Evolutionary conservation across 1,284 basidiomycete species (phyloP).

Genomic region (Malassezia globosa): DNA sequence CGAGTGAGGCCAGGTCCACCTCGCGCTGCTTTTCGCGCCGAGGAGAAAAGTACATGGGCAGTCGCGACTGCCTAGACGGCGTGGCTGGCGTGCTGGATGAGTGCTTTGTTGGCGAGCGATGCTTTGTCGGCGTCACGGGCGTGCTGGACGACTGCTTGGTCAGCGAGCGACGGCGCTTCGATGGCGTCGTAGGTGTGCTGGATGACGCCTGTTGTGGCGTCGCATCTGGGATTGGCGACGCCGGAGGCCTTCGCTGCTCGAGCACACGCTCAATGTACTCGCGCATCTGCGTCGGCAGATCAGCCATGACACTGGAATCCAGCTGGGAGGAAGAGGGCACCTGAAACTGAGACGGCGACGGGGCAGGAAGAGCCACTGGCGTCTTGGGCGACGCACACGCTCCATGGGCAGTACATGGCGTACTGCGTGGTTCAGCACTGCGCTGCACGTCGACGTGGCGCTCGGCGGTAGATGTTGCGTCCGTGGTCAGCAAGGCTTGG

Average conservation of each 20-base stretch:
- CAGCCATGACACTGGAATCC: conserved; percentile 24
- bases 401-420: too few species aligned
- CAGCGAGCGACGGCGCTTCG: background rate
- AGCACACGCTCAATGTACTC: conserved; percentile 21
- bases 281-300: conserved; percentile 26
- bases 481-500: background rate
- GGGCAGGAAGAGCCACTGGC: conserved; percentile 3
- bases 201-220: background rate
- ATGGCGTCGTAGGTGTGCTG: background rate
- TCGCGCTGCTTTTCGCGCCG: background rate
- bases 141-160: too few species aligned
- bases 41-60: conserved; percentile 1
- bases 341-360: conserved; percentile 23
- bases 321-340: conserved; percentile 34
- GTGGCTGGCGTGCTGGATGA: too few species aligned
- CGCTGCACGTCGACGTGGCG: background rate
- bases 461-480: background rate
- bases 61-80: conserved; percentile 1
- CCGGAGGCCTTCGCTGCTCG: conserved; percentile 1
- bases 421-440: background rate
- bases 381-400: background rate
- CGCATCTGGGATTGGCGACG: background rate
- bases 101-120: background rate
- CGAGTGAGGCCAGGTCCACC: conserved; percentile 15
- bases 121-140: background rate